Evolutionary conservation across 345 rosid genomes (phyloP), one percentile per base, ranked within the genome.

Genomic region (Salix viminalis): DNA sequence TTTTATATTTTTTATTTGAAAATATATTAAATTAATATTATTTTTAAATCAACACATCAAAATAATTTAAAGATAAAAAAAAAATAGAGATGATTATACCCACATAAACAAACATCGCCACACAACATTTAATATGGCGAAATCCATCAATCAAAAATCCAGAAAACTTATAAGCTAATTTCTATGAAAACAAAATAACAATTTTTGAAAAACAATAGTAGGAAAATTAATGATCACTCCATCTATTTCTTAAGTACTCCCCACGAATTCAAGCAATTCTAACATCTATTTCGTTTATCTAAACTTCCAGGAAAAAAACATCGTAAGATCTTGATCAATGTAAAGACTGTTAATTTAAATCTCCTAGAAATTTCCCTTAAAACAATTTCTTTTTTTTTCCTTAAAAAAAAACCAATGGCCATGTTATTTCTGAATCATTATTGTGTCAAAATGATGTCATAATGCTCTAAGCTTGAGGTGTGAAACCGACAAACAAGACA

Each of bases 391-490:
- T 46, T 46, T 46, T 46, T 13, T 46, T 1, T 15, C 18, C 4
- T 13, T 1, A 46, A 44, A 44, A 44, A 44, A n/a, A 56, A 56
- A 5, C 28, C 62, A 4, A 1, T 58, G 13, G 26, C 61, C 61
- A 56, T 6, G 66, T 41, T 36, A 18, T 24, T 36, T 73, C 58
- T 60, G 61, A 41, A 67, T 60, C 28, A 80, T 73, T 7, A 73
- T 34, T n/a, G 23, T 12, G 26, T 62, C 42, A 54, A 70, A 36
- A 76, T 80, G 86, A 81, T 69, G 86, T 85, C 84, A 83, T 6
- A 36, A 12, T 79, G 80, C 28, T 58, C 75, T 83, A 71, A 85
- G 90, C 64, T 50, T 76, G 77, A 66, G 77, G 79, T 80, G 77
- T 74, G 81, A 66, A 79, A 75, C 46, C 14, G 82, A 83, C 76